These are phyloP conservation scores for Populus pruinosa DNA, from an alignment of 345 rosid species.

Conservation along the genomic window DNA sequence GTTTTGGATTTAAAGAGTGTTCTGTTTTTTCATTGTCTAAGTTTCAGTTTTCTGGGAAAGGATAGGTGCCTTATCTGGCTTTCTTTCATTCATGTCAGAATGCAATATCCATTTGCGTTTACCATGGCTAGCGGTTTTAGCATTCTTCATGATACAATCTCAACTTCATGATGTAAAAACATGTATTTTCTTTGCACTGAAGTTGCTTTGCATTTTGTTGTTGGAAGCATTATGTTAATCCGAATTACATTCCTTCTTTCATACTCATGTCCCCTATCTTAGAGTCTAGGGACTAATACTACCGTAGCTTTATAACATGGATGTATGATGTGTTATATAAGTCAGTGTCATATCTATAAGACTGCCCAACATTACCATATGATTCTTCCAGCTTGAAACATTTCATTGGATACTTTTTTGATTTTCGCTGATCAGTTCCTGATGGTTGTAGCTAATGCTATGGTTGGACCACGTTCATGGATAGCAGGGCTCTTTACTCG, in stretches of 20 bases:
- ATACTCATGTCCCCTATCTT: neutral
- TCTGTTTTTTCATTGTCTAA: neutral
- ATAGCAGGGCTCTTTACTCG: conserved; percentile 84
- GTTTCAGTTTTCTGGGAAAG: neutral
- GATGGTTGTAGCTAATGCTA: conserved; percentile 69
- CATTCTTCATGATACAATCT: neutral
- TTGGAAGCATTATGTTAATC: neutral
- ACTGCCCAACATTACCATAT: neutral
- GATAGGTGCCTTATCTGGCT: neutral
- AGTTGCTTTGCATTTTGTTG: neutral
- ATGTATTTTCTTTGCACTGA: neutral
- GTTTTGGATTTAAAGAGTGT: neutral
- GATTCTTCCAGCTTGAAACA: neutral
- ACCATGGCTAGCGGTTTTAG: neutral
- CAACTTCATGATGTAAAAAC: neutral
- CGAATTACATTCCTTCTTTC: neutral
- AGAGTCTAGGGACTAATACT: neutral
- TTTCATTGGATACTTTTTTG: neutral
- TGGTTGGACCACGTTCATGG: conserved; percentile 95
- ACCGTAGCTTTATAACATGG: neutral
- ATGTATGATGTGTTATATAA: neutral
- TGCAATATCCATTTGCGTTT: neutral
- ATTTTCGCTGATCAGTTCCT: conserved; percentile 23
- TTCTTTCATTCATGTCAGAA: neutral
- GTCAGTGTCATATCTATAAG: neutral